phyloP scores from a whole-genome alignment of 441 rosid genomes.

The Isatis lusitanica region DNA sequence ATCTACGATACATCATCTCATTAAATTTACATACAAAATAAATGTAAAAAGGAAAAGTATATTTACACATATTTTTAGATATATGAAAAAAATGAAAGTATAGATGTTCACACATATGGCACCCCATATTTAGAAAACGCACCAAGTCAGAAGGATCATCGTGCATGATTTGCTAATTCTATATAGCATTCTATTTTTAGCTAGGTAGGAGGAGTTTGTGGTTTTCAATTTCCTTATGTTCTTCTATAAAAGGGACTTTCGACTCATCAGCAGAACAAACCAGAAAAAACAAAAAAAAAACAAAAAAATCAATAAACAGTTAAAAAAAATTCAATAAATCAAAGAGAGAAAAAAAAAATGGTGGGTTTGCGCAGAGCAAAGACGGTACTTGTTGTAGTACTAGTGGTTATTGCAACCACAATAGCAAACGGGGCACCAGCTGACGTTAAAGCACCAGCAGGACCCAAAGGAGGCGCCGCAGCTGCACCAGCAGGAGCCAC shows the following conservation, averaged over 20 bases:
- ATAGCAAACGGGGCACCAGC: not conserved
- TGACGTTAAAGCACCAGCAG: not conserved
- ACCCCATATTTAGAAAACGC: constrained; percentile 11
- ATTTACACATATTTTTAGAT: not conserved
- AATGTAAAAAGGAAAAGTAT: not conserved
- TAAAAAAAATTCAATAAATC: not conserved
- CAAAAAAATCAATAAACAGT: not conserved
- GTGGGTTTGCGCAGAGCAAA: constrained; percentile 5
- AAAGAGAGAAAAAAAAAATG: not conserved
- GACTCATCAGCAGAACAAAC: not conserved
- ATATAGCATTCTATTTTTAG: constrained; percentile 11
- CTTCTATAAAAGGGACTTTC: constrained; percentile 11
- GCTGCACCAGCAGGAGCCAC: not conserved
- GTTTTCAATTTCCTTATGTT: not conserved
- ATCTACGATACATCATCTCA: too few species aligned
- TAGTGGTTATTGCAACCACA: constrained; percentile 13
- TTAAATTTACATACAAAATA: too few species aligned
- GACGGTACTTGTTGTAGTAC: not conserved
- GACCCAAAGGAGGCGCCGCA: not conserved
- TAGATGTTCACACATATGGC: not conserved
- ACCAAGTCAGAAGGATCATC: constrained; percentile 14
- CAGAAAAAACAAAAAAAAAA: not conserved
- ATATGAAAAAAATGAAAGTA: not conserved
- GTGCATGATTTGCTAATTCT: not conserved
- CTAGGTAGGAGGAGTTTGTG: constrained; percentile 7